Base-by-base conservation (phyloP, 2,329 filamentous ascomycete species). In the Chrysosporium keratinophilum region DNA sequence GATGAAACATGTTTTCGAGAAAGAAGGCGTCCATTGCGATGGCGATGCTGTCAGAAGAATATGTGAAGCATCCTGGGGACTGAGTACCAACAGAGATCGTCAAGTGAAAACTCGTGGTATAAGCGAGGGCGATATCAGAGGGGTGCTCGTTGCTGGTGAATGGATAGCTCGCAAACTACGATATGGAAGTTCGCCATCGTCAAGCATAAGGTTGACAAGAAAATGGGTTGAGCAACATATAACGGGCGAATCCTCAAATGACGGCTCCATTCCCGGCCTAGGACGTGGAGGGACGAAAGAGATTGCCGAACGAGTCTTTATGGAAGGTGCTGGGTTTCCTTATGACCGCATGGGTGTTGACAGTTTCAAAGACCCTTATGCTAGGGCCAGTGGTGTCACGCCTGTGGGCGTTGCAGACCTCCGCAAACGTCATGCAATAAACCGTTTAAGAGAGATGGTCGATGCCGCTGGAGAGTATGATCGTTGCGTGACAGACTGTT, bases 21-120 rank as follows among this genome's bases (percentile, higher is more conserved):
- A 85, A 61, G 93, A 98, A 71, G 87, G 87, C 1, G 87, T 98
- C 14, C 79, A 83, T 0, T 93, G 87, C 60, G 93, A 98, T 62
- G 84, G 82, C 56, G 93, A 97, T 63, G 93, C 88, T 1, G 88
- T 93, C 3, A 80, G 93, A 59, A 85, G 76, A 44, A 72, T 84
- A 3, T 84, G 81, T 57, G 81, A 84, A 69, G 78, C 78, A 35
- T 77, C 79, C 7, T 84, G 81, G 81, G 81, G 81, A n/a, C 71
- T 83, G 54, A 76, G 73, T 54, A 78, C 74, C 55, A 76, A 76
- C 55, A 81, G 78, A 62, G 78, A 83, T 61, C 64, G 66, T 34
- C 64, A 61, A 17, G 72, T 68, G 33, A 76, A 75, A 35, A 66
- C 61, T 45, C 69, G 64, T 49, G 74, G 72, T 28, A 67, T 69